Percentiles rank a stretch among this genome's conserved stretches.
Conservation (phyloP, 202 grass and related monocot species). For the Zizania palustris region DNA sequence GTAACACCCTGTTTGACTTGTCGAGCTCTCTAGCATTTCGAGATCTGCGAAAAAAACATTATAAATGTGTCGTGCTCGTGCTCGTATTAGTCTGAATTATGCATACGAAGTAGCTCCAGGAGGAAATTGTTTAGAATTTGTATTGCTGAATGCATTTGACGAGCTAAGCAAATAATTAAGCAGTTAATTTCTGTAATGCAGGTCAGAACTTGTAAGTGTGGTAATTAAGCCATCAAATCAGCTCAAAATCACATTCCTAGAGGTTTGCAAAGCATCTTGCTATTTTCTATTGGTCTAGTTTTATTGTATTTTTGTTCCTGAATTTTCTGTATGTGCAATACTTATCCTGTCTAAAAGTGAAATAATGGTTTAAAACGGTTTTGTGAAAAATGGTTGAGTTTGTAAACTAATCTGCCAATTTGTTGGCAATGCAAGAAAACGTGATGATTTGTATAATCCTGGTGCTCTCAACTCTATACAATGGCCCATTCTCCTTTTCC, state of each 20-base stretch:
- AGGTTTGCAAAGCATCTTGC: constrained; percentile 59
- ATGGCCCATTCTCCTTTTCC: neutral
- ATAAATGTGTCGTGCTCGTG: neutral
- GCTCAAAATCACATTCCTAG: constrained; percentile 96
- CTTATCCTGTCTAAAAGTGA: constrained; percentile 15
- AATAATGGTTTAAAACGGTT: neutral
- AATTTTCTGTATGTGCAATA: constrained; percentile 5
- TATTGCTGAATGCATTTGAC: constrained; percentile 30
- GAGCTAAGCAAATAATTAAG: constrained; percentile 12
- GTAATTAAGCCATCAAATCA: constrained; percentile 91
- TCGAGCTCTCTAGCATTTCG: constrained; percentile 1
- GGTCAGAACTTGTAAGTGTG: constrained; percentile 85
- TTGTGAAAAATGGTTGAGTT: neutral
- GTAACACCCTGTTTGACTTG: constrained; percentile 31
- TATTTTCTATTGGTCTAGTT: constrained; percentile 14
- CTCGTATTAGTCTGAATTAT: constrained; percentile 1
- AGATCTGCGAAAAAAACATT: neutral
- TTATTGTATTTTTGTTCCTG: neutral
- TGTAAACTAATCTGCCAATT: too few relatives aligned
- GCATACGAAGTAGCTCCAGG: neutral
- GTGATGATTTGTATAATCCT: neutral
- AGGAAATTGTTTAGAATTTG: neutral
- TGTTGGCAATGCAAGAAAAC: neutral
- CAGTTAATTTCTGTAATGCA: constrained; percentile 57
- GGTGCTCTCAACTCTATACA: neutral